phyloP scores from a whole-genome alignment of 768 basidiomycete species.

The Suillus subluteus region DNA sequence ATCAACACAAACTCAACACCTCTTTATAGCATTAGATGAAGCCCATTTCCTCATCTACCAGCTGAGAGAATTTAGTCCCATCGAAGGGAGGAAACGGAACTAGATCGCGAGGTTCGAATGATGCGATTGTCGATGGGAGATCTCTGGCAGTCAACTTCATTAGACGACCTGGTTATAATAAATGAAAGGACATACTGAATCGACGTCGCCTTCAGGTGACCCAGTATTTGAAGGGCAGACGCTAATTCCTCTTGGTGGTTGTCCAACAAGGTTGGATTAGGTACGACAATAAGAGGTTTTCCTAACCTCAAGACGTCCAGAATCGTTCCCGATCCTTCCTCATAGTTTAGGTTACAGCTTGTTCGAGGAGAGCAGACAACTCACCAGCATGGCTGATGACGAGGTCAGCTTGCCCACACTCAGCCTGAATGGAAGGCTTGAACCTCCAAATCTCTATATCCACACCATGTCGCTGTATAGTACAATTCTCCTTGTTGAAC shows the following conservation, averaged over 20 bases:
- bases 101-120: slow-evolving; percentile 48
- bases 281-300: slow-evolving; percentile 84
- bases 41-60: slow-evolving; percentile 83
- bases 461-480: slow-evolving; percentile 44
- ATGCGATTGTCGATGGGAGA: slow-evolving; percentile 56
- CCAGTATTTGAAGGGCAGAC: slow-evolving; percentile 56
- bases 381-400: slow-evolving; percentile 94
- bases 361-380: slow-evolving; percentile 21
- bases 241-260: slow-evolving; percentile 95
- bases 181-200: slow-evolving; percentile 51
- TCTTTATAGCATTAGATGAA: slow-evolving; percentile 42
- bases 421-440: slow-evolving; percentile 69
- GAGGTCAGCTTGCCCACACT: slow-evolving; percentile 69
- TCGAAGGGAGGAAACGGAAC: slow-evolving; percentile 72
- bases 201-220: slow-evolving; percentile 60
- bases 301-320: slow-evolving; percentile 78
- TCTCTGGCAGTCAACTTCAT: slow-evolving; percentile 40
- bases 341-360: neutral
- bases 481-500: slow-evolving; percentile 26
- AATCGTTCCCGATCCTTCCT: slow-evolving; percentile 89
- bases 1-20: neutral
- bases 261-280: slow-evolving; percentile 86
- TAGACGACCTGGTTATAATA: neutral
- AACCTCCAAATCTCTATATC: slow-evolving; percentile 72
- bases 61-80: slow-evolving; percentile 60